Evolutionary conservation across 1,284 basidiomycete genomes (phyloP), one percentile per base, ranked within the genome.

Genomic region (Rhodotorula sp.): DNA sequence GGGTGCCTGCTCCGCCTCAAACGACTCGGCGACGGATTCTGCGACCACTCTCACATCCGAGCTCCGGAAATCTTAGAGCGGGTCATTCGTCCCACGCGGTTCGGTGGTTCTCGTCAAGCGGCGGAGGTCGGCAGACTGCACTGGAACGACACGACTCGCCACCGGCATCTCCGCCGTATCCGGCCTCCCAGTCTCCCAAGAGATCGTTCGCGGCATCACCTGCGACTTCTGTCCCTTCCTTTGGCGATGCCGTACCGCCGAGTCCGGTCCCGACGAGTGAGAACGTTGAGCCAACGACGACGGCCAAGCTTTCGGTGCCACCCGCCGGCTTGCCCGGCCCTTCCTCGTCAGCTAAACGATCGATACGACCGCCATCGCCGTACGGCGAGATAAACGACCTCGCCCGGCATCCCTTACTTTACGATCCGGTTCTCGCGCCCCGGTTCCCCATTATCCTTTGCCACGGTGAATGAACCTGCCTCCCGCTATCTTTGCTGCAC

Each of bases 401-500:
- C 4, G 63, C 74, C 14, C 62, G 71, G 18, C 73, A 78, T 48
- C 77, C 77, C 26, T 59, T 71, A 7, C 71, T 78, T 20, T 77
- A 76, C 62, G 74, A 78, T 55, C 91, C 90, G 1, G 77, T 92
- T 33, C 85, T 91, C 68, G 85, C 85, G 10, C 95, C 95, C 1
- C 85, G 91, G 20, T 87, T 93, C 80, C 93, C 94, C 5, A 90
- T 99, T 72, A 93, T 96, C 1, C 85, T 99, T 22, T 98, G 93
- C 78, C 95, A 99, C 82, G 94, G 94, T 93, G 79, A 79, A 87
- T n/a, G 63, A 48, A 12, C 22, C 8, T 18, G 22, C 44, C 3
- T 17, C 3, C 4, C 24, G 17, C 30, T 46, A 12, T 59, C 10
- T 22, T 1, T 8, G n/a, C 53, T 12, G 33, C n/a, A 17, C 1